A percentile compares a stretch with the other conserved stretches of the same genome.
phyloP scores from a whole-genome alignment of 192 early-diverging fungal species.

The Gaertneriomyces semiglobifer region DNA sequence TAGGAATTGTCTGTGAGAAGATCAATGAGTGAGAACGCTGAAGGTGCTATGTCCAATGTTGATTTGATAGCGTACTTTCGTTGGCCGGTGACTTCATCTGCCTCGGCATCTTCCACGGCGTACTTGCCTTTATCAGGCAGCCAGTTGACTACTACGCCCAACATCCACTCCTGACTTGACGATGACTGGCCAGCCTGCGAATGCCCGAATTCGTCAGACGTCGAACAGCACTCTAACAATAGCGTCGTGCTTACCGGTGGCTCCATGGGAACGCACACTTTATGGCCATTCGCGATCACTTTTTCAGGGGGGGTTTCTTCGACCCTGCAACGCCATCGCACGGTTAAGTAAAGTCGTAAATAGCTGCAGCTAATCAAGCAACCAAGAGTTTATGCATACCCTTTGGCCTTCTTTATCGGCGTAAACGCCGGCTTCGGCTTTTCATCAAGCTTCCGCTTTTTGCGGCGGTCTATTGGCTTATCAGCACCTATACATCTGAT shows the following conservation, averaged over 20 bases:
- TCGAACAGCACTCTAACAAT: background rate
- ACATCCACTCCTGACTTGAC: conserved; percentile 38
- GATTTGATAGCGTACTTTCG: conserved; percentile 25
- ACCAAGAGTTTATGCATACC: background rate
- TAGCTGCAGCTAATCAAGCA: background rate
- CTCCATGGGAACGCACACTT: background rate
- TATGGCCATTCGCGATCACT: background rate
- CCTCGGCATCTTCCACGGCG: conserved; percentile 47
- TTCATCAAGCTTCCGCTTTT: conserved; percentile 31
- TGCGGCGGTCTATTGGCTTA: conserved; percentile 21
- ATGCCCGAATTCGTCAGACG: background rate
- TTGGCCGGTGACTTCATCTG: conserved; percentile 34
- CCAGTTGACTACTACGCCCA: conserved; percentile 36
- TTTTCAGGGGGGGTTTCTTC: background rate
- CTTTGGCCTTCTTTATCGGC: conserved; percentile 19
- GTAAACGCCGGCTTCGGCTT: conserved; percentile 7
- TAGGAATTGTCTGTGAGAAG: conserved; percentile 25
- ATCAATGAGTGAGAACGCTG: conserved; percentile 6
- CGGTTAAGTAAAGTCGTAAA: background rate
- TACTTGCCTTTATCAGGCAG: conserved; percentile 41
- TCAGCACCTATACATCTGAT: conserved; percentile 12
- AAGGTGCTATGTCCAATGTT: background rate
- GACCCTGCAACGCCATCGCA: no score
- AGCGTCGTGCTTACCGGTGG: conserved; percentile 9
- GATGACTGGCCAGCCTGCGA: conserved; percentile 34